phyloP scores from a whole-genome alignment of 1,284 basidiomycete genomes.

The Anthracocystis panici-leucophaei region DNA sequence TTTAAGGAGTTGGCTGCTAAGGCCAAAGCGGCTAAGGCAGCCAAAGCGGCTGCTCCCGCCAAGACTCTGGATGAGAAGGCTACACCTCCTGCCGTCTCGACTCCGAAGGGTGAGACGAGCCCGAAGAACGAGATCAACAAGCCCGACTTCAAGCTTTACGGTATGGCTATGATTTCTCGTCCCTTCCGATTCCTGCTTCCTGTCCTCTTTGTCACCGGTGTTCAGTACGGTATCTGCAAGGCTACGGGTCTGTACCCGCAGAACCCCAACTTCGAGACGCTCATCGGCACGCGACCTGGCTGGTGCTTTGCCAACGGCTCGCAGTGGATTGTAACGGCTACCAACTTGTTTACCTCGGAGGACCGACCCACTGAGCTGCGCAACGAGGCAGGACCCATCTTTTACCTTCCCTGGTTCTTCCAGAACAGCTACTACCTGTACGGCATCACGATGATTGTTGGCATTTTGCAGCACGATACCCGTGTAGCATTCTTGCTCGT shows the following conservation, averaged over 20 bases:
- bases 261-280: constrained; percentile 38
- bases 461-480: constrained; percentile 37
- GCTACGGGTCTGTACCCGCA: constrained; percentile 31
- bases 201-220: constrained; percentile 41
- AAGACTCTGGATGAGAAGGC: constrained; percentile 38
- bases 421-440: constrained; percentile 54
- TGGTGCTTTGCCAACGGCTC: constrained; percentile 44
- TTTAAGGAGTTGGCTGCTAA: constrained; percentile 36
- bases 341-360: constrained; percentile 47
- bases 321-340: constrained; percentile 46
- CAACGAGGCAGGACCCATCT: constrained; percentile 31
- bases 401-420: constrained; percentile 49
- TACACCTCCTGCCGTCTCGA: constrained; percentile 4
- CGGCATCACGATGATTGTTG: constrained; percentile 35
- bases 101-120: not conserved
- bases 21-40: constrained; percentile 33
- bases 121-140: constrained; percentile 27
- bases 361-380: constrained; percentile 28
- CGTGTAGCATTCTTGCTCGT: constrained; percentile 30
- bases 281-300: constrained; percentile 26
- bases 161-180: constrained; percentile 47
- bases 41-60: constrained; percentile 22
- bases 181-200: constrained; percentile 53
- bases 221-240: constrained; percentile 49
- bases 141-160: constrained; percentile 41